These are phyloP conservation scores for Jackrogersella minutella DNA, from an alignment of 495 filamentous ascomycete genomes.

Conservation along the genomic window DNA sequence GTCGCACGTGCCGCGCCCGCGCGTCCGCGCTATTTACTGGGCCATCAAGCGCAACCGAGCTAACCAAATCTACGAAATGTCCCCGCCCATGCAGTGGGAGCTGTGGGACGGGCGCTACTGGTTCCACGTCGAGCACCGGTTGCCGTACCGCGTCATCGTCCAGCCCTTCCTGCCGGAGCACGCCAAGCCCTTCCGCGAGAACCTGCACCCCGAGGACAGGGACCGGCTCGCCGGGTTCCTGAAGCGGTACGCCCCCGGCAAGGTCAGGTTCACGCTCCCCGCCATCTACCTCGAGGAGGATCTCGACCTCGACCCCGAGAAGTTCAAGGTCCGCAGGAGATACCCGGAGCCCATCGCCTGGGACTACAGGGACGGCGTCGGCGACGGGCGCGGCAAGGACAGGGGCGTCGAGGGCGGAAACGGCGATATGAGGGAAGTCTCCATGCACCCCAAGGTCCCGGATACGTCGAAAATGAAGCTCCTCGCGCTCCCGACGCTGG, in stretches of 20 bases:
- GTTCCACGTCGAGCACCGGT: slow-evolving; percentile 65
- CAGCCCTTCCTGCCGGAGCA: slow-evolving; percentile 61
- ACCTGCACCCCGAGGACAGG: slow-evolving; percentile 41
- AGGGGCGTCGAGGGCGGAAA: not conserved
- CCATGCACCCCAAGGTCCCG: slow-evolving; percentile 11
- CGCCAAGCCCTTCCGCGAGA: slow-evolving; percentile 54
- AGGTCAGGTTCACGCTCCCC: slow-evolving; percentile 63
- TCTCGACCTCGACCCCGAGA: not conserved
- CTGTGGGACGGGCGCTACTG: slow-evolving; percentile 89
- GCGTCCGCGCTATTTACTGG: slow-evolving; percentile 20
- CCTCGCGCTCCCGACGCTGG: slow-evolving; percentile 61
- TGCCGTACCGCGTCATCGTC: slow-evolving; percentile 51
- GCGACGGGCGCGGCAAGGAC: not conserved
- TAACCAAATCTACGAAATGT: slow-evolving; percentile 9
- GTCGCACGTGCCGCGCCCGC: slow-evolving; percentile 36
- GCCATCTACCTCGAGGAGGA: slow-evolving; percentile 50
- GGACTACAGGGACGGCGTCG: not conserved
- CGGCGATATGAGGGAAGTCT: not conserved
- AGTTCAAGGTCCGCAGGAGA: not conserved
- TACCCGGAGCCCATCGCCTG: slow-evolving; percentile 8
- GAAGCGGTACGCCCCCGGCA: slow-evolving; percentile 55
- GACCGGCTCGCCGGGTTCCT: slow-evolving; percentile 47
- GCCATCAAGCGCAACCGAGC: not conserved
- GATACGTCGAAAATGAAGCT: slow-evolving; percentile 43
- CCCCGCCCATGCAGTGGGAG: slow-evolving; percentile 51